Base-by-base conservation (phyloP, 2,329 filamentous ascomycete genomes). In the Colletotrichum euphorbiae region DNA sequence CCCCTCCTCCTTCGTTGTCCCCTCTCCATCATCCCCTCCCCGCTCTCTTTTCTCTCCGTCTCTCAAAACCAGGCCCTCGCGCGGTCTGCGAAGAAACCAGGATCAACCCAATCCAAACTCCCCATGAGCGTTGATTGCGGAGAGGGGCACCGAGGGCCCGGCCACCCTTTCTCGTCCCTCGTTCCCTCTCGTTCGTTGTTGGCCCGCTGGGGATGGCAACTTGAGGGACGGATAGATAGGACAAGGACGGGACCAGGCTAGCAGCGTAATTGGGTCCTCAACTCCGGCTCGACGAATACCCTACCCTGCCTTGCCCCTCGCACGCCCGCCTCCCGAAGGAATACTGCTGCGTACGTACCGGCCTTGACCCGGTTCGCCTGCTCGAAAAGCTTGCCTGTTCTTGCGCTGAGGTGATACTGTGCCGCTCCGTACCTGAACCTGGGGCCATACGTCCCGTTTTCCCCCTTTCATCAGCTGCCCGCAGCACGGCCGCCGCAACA, bases 81-180 rank as follows among this genome's bases (percentile, higher is more conserved):
- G 52, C 38, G 33, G 52, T 43, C 50, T 59, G 54, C 60, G 46
- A 42, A 52, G 46, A 46, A 52, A 65, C 65, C 48, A 55, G 65
- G 65, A 65, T 65, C 54, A 64, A 64, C 60, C 65, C 52, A 64
- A 64, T 58, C 28, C 59, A 21, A 19, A 19, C 38, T 58, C 19
- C 46, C 52, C 59, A 52, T 63, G 64, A 67, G 60, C 52, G 60
- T 52, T 58, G 60, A 64, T 48, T 64, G 65, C 60, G 65, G 60
- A 64, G 65, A 67, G 59, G 64, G 64, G 64, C 52, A 52, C 43
- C 42, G n/a, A 67, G 50, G 50, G 57, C 33, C 59, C 59, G 31
- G 38, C 24, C 65, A 45, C 52, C 45, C 52, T 38, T 63, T 19
- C 15, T 17, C 33, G 36, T 38, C 62, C 52, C 31, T 57, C 38